A percentile compares a stretch with the other conserved stretches of the same genome.
These are phyloP conservation scores for Naganishia sp. DNA, from an alignment of 1,284 basidiomycete species.

Conservation along the genomic window DNA sequence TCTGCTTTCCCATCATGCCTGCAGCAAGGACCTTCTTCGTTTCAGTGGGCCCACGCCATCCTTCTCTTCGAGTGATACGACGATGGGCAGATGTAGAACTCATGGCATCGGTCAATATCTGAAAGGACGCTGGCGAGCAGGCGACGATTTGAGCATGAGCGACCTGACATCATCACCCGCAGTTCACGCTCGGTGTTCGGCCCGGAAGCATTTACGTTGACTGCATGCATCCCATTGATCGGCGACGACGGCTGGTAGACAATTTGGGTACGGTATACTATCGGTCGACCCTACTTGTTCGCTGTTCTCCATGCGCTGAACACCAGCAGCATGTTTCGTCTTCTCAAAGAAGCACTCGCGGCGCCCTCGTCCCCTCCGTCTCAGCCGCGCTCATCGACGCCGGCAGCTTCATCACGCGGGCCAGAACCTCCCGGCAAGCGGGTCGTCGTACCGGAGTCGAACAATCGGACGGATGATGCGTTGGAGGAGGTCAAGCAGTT, in stretches of 20 bases:
- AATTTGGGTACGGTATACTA: not conserved
- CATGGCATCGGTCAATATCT: too few species aligned
- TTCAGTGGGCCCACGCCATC: too few species aligned
- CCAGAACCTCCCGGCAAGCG: constrained; percentile 2
- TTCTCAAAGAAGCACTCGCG: constrained; percentile 33
- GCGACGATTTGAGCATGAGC: too few species aligned
- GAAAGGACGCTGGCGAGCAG: too few species aligned
- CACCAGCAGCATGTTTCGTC: constrained; percentile 31
- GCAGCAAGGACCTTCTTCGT: too few species aligned
- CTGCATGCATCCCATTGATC: not conserved
- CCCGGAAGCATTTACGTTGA: constrained; percentile 4
- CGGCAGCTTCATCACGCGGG: not conserved
- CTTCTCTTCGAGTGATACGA: too few species aligned
- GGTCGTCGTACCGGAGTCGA: not conserved
- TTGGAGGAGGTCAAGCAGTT: constrained; percentile 9
- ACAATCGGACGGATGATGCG: not conserved
- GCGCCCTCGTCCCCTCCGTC: constrained; percentile 17
- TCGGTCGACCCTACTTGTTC: not conserved
- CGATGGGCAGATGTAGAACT: too few species aligned
- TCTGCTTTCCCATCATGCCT: too few species aligned
- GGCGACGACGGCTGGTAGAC: not conserved
- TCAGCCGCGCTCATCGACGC: not conserved
- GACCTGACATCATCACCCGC: too few species aligned
- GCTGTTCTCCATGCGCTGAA: not conserved
- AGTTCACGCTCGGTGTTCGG: too few species aligned